Base-by-base conservation (phyloP, 345 rosid genomes). In the Melaleuca quinquenervia region DNA sequence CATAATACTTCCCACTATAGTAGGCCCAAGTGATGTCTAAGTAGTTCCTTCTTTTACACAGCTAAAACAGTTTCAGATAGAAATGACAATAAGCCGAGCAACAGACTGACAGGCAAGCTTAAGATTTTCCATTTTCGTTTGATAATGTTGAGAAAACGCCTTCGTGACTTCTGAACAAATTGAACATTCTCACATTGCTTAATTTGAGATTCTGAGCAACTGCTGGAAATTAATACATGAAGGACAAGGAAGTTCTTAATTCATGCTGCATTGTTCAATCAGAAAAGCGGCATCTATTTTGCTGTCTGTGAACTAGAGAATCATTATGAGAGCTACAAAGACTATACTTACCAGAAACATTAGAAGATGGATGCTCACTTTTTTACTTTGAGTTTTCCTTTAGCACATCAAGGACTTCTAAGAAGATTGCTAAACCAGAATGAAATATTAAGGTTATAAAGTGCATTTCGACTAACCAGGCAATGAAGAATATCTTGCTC, bases 391-490 rank as follows among this genome's bases (percentile, higher is more conserved):
- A 14, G 16, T 82, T 82, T 82, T 8, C 6, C 10, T 76, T 29
- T 36, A 18, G 55, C 55, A 82, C 50, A 32, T 49, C 52, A 82
- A 49, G 84, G 32, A 32, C 55, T 49, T 82, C 52, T 14, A 22
- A 50, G 24, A 21, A 50, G 32, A 50, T 50, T 50, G 32, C 52
- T 27, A n/a, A 82, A 82, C 32, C 52, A 51, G 24, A 82, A 27
- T 27, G 58, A 36, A 13, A 16, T 27, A 82, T 50, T 50, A 82
- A 51, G 44, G 55, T 21, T 50, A 53, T 11, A 70, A 20, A 94
- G 92, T 87, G 95, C 97, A 50, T 84, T 83, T 84, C 32, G 78
- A 70, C 78, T 70, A 70, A 70, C 78, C 78, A 70, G 78, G 78
- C 78, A 70, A 70, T 70, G 48, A 70, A 70, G 78, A 70, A 70